Evolutionary conservation across 768 basidiomycete species (phyloP).

Genomic region (Scleroderma bovista): DNA sequence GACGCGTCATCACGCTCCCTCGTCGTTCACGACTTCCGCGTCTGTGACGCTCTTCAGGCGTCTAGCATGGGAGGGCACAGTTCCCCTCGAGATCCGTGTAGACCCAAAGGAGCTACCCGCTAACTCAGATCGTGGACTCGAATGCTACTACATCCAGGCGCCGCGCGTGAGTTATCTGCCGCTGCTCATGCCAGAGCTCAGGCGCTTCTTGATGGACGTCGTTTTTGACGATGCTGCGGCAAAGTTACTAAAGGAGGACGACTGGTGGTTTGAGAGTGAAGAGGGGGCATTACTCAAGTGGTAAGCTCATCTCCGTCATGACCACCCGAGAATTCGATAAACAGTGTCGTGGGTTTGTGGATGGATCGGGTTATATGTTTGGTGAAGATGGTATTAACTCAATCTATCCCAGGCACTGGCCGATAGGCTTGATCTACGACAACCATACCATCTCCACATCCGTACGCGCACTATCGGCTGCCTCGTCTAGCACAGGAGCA

Average conservation of each 20-base stretch:
- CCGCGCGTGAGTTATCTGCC: constrained; percentile 93
- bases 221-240: constrained; percentile 85
- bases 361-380: neutral
- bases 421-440: constrained; percentile 91
- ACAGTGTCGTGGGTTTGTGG: neutral
- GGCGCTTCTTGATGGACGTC: constrained; percentile 84
- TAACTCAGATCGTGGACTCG: constrained; percentile 82
- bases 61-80: constrained; percentile 86
- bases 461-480: constrained; percentile 15
- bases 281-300: constrained; percentile 82
- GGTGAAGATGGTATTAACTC: neutral
- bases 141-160: constrained; percentile 87
- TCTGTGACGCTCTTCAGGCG: constrained; percentile 80
- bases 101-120: constrained; percentile 87
- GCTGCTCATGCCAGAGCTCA: constrained; percentile 82
- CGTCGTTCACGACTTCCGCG: constrained; percentile 47
- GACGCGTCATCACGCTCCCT: constrained; percentile 42
- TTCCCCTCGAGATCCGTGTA: constrained; percentile 85
- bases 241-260: constrained; percentile 73
- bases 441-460: constrained; percentile 66
- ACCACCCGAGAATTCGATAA: too few relatives aligned
- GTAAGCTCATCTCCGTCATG: constrained; percentile 38
- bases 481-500: constrained; percentile 32
- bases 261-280: constrained; percentile 97
- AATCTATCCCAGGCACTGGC: constrained; percentile 82